Evolutionary conservation across 2,329 filamentous ascomycete species (phyloP).

Genomic region (Cryphonectria naterciae): DNA sequence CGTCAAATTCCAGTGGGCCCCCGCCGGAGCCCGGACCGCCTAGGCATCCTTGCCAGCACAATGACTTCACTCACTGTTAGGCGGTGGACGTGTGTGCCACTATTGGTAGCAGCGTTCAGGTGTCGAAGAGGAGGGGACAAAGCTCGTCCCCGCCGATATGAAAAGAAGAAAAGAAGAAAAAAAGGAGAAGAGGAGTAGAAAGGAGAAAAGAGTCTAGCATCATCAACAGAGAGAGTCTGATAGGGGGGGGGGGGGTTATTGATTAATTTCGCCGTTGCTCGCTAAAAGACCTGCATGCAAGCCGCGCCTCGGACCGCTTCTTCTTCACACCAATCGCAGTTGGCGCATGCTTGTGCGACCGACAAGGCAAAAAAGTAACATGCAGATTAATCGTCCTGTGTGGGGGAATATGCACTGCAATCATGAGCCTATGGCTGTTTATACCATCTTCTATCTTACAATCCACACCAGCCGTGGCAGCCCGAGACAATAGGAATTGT

Average conservation of each 20-base stretch:
- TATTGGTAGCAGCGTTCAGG: neutral
- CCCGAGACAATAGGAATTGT: slow-evolving; percentile 15
- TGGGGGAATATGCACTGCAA: neutral
- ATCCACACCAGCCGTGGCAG: slow-evolving; percentile 7
- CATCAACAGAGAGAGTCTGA: neutral
- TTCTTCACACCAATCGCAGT: slow-evolving; percentile 2
- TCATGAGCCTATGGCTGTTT: slow-evolving; percentile 9
- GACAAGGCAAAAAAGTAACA: neutral
- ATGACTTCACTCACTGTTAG: slow-evolving; percentile 13
- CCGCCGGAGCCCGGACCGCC: slow-evolving; percentile 18
- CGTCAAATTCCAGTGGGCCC: slow-evolving; percentile 18
- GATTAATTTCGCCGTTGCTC: neutral
- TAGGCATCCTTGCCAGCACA: slow-evolving; percentile 19
- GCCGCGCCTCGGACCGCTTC: neutral
- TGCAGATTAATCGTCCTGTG: neutral
- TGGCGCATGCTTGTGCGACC: neutral
- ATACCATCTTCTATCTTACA: slow-evolving; percentile 25
- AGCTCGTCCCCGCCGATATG: neutral
- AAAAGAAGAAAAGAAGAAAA: neutral
- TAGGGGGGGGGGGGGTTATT: neutral
- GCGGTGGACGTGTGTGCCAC: neutral
- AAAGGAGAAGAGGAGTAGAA: neutral
- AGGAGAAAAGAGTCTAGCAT: neutral
- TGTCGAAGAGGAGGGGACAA: neutral
- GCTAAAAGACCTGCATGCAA: neutral